These are phyloP conservation scores for Psilocybe mexicana DNA, from an alignment of 1,284 basidiomycete species.

Conservation along the genomic window DNA sequence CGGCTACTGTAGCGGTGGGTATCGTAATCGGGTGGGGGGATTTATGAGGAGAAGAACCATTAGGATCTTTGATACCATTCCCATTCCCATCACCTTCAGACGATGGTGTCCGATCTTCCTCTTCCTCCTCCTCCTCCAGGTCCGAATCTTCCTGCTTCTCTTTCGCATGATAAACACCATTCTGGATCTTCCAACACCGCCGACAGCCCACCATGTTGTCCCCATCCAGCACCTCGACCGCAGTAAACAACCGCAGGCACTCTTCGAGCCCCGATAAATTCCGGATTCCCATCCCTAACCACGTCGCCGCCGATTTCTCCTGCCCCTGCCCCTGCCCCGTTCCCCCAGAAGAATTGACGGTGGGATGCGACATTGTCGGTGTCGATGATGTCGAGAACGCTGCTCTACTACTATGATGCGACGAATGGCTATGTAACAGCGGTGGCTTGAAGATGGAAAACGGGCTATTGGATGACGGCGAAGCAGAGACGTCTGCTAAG, in stretches of 20 bases:
- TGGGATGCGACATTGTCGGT: conserved; percentile 3
- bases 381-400: conserved; percentile 27
- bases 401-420: conserved; percentile 19
- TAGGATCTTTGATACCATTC: conserved; percentile 1
- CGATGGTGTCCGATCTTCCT: not conserved
- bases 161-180: conserved; percentile 51
- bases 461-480: conserved; percentile 34
- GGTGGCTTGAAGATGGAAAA: conserved; percentile 48
- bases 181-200: conserved; percentile 88
- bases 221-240: conserved; percentile 88
- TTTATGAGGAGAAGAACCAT: conserved; percentile 12
- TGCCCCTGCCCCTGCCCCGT: not conserved
- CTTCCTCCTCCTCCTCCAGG: conserved; percentile 17
- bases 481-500: conserved; percentile 55
- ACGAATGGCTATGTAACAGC: conserved; percentile 26
- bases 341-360: not conserved
- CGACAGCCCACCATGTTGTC: conserved; percentile 94
- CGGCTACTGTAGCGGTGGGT: conserved; percentile 10
- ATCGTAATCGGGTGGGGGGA: conserved; percentile 11
- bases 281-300: conserved; percentile 45
- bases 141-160: conserved; percentile 37
- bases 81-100: not conserved
- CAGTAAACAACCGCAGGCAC: conserved; percentile 83
- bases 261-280: conserved; percentile 64
- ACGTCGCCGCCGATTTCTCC: conserved; percentile 33